Base-by-base conservation (phyloP, 1,284 basidiomycete species). In the Puccinia novopanici region DNA sequence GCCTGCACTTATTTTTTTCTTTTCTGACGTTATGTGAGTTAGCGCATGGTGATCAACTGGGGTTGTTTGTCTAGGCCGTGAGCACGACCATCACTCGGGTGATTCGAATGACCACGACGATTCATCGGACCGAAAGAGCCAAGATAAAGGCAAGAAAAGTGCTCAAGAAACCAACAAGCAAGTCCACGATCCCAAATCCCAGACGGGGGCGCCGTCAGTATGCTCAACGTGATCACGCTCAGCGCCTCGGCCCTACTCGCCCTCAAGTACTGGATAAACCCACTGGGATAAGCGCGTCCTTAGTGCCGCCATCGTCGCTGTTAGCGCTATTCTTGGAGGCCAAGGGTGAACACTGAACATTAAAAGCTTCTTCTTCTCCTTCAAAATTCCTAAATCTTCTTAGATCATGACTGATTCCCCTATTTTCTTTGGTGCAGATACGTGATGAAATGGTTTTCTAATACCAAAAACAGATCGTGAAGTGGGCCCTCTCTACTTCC, bases 201-300 rank as follows among this genome's bases (percentile, higher is more conserved):
- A 52, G 34, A 34, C 27, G 54, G 45, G 24, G 19, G 37, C 67
- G n/a, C n/a, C 45, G 19, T 78, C 34, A 78, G 52, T 52, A 5
- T 70, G 3, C 10, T 68, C n/a, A 68, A 68, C 17, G 42, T 68
- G 9, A 45, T 54, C n/a, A 52, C 65, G 40, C 65, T 78, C 15
- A 52, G 34, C 45, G 65, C 19, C 8, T 40, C 65, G 15, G 75
- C 61, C 27, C 37, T 70, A 8, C 0, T 57, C 50, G 65, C 55
- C 0, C 73, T 68, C 52, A 73, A 65, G 77, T 88, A 93, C 86
- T 93, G 92, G 92, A 88, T 86, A 86, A 86, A 80, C 89, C 89
- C 85, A 84, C 4, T 94, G 92, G 92, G 92, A 94, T 85, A 87
- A 89, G 82, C 88, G 90, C 24, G 85, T 88, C 13, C 89, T 94